Conservation (phyloP, 108 stramenopile species). For the Pseudonitzschia multiseries region DNA sequence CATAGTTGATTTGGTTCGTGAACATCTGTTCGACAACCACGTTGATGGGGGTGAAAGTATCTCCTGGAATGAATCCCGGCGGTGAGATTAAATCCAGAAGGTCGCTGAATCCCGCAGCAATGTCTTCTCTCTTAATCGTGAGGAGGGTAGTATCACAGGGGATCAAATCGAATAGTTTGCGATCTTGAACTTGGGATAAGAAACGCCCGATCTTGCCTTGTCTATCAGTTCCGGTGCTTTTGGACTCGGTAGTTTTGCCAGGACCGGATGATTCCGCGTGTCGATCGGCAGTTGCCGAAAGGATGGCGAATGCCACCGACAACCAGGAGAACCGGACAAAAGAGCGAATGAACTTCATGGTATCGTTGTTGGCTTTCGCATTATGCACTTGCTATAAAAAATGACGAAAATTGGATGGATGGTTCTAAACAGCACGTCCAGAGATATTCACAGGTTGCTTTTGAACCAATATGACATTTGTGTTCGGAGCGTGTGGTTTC, state of each 20-base stretch:
- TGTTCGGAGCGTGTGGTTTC: too few relatives aligned
- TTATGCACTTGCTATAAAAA: background rate
- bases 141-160: background rate
- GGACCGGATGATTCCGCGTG: too few relatives aligned
- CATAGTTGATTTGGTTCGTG: background rate
- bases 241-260: too few relatives aligned
- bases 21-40: background rate
- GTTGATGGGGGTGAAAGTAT: background rate
- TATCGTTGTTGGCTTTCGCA: background rate
- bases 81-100: background rate
- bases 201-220: background rate
- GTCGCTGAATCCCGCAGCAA: background rate
- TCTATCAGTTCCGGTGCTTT: background rate
- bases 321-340: background rate
- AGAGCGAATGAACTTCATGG: background rate
- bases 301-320: background rate
- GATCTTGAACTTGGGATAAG: background rate
- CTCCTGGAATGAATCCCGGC: background rate
- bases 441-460: too few relatives aligned
- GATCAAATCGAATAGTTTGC: background rate
- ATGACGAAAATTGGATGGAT: background rate
- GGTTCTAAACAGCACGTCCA: too few relatives aligned
- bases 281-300: background rate
- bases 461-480: too few relatives aligned
- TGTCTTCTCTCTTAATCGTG: background rate